Base-by-base conservation (phyloP, 2,329 filamentous ascomycete species). In the Clarireedia homoeocarpa region DNA sequence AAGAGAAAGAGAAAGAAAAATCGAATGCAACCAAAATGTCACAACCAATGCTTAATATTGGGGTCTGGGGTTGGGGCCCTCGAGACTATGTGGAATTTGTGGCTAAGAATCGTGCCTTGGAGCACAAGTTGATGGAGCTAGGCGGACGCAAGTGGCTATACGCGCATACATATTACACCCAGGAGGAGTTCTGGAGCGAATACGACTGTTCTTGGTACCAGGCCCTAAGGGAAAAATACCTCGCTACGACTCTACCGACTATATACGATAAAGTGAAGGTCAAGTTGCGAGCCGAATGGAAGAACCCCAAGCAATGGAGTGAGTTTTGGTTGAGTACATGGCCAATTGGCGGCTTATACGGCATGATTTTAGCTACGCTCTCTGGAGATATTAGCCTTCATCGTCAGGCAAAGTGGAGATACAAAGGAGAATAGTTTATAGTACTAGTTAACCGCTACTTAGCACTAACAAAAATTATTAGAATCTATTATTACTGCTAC, bases 61-160 rank as follows among this genome's bases (percentile, higher is more conserved):
- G 82, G 17, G 80, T 95, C 38, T 95, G 89, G 89, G 89, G 89
- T 36, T 94, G 88, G 86, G 89, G 89, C 6, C 82, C 85, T 1
- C 68, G 78, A 49, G 70, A 71, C 1, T 75, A 77, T n/a, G 26
- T 5, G 26, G 7, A 6, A 7, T 91, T 91, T 65, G 75, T 91
- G 2, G 68, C 71, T 39, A 81, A 82, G 63, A 95, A 95, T 71
- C 80, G 85, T 30, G 77, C 77, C 44, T 76, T 95, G 17, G 90
- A 95, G 72, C 72, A 74, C 20, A 86, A 86, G 66, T 80, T 91
- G 4, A 74, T 75, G 48, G 77, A 82, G 61, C 78, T 94, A 1
- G 84, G 84, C 48, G 90, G 89, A 2, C 82, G 87, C 74, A 95
- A 95, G 74, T 94, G 89, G 86, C 75, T 95, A 12, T 95, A 95